Conservation (phyloP, 495 filamentous ascomycete species). For the Aspergillus indologenus region DNA sequence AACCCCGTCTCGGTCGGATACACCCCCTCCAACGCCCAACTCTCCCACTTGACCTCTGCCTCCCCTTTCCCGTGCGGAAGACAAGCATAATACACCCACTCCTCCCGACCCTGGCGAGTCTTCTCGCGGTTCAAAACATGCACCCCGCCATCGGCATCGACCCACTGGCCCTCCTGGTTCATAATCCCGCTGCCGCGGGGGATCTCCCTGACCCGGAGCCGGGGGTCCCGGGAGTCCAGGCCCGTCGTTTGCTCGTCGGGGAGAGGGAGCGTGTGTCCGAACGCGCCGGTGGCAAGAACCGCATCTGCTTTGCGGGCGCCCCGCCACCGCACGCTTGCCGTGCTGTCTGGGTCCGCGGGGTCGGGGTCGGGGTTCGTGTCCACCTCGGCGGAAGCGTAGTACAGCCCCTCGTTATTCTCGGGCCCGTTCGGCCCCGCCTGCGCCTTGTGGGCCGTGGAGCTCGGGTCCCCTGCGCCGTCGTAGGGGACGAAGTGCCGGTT, state of each 20-base stretch:
- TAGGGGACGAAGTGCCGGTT: slow-evolving; percentile 7
- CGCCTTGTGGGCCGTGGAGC: slow-evolving; percentile 3
- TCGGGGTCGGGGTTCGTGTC: not conserved
- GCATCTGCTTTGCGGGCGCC: not conserved
- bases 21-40: not conserved
- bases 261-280: too few relatives aligned
- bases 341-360: not conserved
- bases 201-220: not conserved
- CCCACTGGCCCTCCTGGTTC: slow-evolving; percentile 5
- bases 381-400: not conserved
- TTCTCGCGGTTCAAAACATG: slow-evolving; percentile 10
- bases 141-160: not conserved
- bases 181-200: slow-evolving; percentile 6
- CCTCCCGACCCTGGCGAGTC: not conserved
- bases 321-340: not conserved
- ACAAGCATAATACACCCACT: slow-evolving; percentile 3
- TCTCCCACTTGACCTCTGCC: not conserved
- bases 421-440: slow-evolving; percentile 6
- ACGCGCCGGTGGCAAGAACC: not conserved
- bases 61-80: not conserved
- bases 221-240: not conserved
- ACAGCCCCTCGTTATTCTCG: slow-evolving; percentile 7
- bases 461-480: not conserved
- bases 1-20: not conserved
- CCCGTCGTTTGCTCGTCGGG: not conserved